Base-by-base conservation (phyloP, 2,329 filamentous ascomycete species). In the Pseudogymnoascus sp. region DNA sequence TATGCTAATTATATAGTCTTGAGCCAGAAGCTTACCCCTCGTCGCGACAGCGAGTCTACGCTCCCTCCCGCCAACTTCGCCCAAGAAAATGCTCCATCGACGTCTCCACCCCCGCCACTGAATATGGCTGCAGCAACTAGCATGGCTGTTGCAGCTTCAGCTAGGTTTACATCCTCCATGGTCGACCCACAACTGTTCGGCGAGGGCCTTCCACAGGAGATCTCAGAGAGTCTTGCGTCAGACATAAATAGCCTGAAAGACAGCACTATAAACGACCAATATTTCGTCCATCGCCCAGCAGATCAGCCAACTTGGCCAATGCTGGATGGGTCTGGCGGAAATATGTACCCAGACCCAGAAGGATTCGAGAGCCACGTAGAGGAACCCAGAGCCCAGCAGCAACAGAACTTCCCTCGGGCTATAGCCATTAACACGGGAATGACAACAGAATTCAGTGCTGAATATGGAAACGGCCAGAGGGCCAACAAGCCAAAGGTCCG, bases 401-500 rank as follows among this genome's bases (percentile, higher is more conserved):
- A 39, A n/a, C 47, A 38, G 37, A 64, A 15, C 12, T 68, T 67
- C 43, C 61, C 63, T 22, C 65, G 63, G 28, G 25, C 58, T 9
- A 61, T 69, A 28, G 64, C 67, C n/a, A 67, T 68, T 57, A 68
- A 66, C 61, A 59, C 62, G 9, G 43, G 63, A 15, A 68, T 70
- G 64, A 68, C 66, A 3, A 69, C 68, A 3, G 68, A 71, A 58
- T 72, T 72, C 36, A 71, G 66, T 62, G 65, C 70, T 15, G 71
- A 73, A 39, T 69, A 67, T 64, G 70, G 68, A 25, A 69, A 71
- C 65, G 69, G 68, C 3, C 64, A 68, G 30, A 68, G 68, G 35
- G 25, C 62, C 4, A 63, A 61, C 9, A 70, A 68, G 50, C 70
- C 67, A 4, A 82, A 85, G 66, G 78, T 79, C 6, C 79, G 84